phyloP scores from a whole-genome alignment of 805 yeast genomes.

The Wickerhamomyces hampshirensis region DNA sequence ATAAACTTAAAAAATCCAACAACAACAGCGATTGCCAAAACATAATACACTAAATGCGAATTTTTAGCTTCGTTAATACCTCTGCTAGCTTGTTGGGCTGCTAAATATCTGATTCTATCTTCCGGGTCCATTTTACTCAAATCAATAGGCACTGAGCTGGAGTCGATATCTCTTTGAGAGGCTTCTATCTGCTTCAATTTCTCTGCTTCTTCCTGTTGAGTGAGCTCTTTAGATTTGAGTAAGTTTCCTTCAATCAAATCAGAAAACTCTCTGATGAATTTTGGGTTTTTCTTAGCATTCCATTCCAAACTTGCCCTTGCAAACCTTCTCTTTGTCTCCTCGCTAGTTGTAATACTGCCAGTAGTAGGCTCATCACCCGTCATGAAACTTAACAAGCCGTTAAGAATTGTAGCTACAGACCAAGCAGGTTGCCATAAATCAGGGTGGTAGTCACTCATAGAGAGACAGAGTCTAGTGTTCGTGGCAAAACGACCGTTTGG shows the following conservation, averaged over 20 bases:
- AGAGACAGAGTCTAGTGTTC: conserved; percentile 76
- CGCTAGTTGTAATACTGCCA: conserved; percentile 70
- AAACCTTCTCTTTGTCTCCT: conserved; percentile 45
- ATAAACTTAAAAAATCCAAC: conserved; percentile 21
- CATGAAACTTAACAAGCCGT: conserved; percentile 88
- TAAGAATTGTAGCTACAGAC: conserved; percentile 85
- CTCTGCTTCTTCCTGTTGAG: conserved; percentile 6
- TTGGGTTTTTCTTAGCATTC: conserved; percentile 49
- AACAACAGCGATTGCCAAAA: conserved; percentile 30
- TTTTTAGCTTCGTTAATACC: conserved; percentile 2
- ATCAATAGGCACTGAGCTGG: conserved; percentile 29
- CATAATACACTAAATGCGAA: conserved; percentile 24
- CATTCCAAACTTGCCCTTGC: conserved; percentile 60
- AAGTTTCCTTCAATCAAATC: conserved; percentile 45
- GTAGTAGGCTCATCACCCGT: conserved; percentile 81
- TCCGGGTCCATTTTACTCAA: conserved; percentile 41
- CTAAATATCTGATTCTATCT: conserved; percentile 52
- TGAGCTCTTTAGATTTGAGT: conserved; percentile 23
- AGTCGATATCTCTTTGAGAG: conserved; percentile 6
- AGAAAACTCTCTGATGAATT: conserved; percentile 63
- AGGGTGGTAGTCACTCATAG: conserved; percentile 95
- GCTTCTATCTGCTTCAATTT: conserved; percentile 10
- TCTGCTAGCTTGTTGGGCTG: conserved; percentile 15
- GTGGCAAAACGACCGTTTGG: conserved; percentile 86
- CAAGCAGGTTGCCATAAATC: conserved; percentile 96